phyloP scores from a whole-genome alignment of 116 monocot genomes.

The Trichopus zeylanicus region DNA sequence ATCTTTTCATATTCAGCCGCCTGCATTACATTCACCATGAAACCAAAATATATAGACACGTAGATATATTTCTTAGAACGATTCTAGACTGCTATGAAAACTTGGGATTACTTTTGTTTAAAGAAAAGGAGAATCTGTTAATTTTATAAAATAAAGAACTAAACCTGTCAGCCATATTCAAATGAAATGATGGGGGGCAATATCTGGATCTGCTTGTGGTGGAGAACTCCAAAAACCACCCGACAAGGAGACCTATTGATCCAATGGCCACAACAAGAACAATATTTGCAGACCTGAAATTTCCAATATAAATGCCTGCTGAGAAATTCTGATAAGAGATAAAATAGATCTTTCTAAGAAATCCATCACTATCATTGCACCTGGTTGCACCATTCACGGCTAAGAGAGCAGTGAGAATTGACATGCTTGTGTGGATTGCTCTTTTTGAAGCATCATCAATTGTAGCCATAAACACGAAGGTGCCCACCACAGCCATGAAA shows the following conservation, averaged over 20 bases:
- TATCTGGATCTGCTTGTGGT: constrained; percentile 27
- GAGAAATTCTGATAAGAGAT: neutral
- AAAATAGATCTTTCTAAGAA: neutral
- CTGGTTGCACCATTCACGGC: constrained; percentile 82
- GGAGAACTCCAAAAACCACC: constrained; percentile 77
- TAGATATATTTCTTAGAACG: no score
- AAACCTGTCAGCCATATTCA: constrained; percentile 43
- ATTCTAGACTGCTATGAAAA: no score
- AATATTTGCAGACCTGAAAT: constrained; percentile 69
- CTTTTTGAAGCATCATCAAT: constrained; percentile 73
- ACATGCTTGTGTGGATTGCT: constrained; percentile 61
- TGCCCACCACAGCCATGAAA: constrained; percentile 95
- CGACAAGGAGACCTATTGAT: constrained; percentile 60
- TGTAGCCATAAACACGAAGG: constrained; percentile 76
- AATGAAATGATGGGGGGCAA: constrained; percentile 16
- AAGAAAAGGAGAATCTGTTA: neutral
- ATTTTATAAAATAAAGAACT: neutral
- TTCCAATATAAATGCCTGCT: neutral
- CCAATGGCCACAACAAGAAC: constrained; percentile 76
- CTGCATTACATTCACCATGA: constrained; percentile 17
- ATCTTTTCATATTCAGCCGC: constrained; percentile 40
- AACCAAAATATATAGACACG: neutral
- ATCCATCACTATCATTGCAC: constrained; percentile 8
- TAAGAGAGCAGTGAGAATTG: constrained; percentile 81
- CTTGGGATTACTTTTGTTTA: no score